Conservation (phyloP, 257 asterid species). For the Solanum bulbocastanum region DNA sequence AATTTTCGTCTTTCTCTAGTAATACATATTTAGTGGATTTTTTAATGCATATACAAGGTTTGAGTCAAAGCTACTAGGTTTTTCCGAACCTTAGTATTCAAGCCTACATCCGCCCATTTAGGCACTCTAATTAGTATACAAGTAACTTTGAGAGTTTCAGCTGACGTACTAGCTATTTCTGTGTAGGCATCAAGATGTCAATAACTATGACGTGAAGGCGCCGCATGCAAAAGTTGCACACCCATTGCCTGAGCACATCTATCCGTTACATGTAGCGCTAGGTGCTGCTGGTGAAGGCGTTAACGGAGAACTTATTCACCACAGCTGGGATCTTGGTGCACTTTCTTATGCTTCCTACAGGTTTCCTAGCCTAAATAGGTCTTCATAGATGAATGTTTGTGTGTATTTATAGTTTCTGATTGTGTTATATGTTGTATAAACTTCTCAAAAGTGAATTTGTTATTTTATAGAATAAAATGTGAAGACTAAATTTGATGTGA, state of each 20-base stretch:
- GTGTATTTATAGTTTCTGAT: background rate
- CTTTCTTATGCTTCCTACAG: conserved; percentile 73
- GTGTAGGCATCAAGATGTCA: conserved; percentile 60
- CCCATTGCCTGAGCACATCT: conserved; percentile 70
- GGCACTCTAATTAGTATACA: background rate
- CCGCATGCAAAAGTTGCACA: conserved; percentile 69
- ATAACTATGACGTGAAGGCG: conserved; percentile 46
- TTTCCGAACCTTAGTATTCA: background rate
- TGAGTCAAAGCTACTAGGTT: background rate
- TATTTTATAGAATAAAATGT: background rate
- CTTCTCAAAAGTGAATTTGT: background rate
- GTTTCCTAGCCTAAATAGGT: conserved; percentile 11
- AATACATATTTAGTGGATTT: background rate
- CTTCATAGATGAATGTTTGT: background rate
- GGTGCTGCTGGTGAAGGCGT: conserved; percentile 62
- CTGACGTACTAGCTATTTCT: background rate
- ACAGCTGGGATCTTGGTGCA: conserved; percentile 51
- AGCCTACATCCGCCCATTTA: background rate
- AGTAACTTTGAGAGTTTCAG: background rate
- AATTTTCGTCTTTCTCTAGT: background rate
- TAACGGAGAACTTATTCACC: conserved; percentile 57
- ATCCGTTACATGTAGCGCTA: conserved; percentile 63
- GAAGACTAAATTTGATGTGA: background rate
- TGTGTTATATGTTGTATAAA: background rate
- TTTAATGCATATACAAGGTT: background rate